These are phyloP conservation scores for Serendipita sp. DNA, from an alignment of 768 basidiomycete genomes.

Conservation along the genomic window DNA sequence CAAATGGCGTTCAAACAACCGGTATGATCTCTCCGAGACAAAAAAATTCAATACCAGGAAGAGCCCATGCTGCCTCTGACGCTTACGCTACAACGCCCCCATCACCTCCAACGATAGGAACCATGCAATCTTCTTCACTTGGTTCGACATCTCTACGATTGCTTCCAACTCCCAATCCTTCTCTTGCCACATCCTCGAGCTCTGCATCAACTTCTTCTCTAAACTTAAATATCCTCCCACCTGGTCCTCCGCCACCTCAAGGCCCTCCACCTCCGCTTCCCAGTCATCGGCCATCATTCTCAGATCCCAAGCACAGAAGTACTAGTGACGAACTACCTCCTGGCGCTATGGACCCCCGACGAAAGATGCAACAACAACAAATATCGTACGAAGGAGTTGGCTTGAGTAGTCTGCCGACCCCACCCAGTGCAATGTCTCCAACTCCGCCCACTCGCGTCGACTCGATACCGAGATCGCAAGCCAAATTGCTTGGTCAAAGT, in stretches of 20 bases:
- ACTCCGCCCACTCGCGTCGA: neutral
- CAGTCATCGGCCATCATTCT: neutral
- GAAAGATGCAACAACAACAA: conserved; percentile 1
- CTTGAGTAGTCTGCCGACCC: neutral
- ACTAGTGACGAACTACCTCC: neutral
- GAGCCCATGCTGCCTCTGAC: conserved; percentile 1
- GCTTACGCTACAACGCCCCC: neutral
- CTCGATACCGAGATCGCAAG: neutral
- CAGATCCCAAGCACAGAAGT: neutral
- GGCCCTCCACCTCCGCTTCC: neutral
- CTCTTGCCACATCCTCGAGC: neutral
- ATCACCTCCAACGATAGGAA: neutral
- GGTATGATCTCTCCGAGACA: neutral
- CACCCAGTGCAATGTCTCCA: neutral
- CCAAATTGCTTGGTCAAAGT: neutral
- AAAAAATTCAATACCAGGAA: neutral
- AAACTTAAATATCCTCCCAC: neutral
- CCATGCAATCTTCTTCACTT: neutral
- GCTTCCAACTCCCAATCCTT: neutral
- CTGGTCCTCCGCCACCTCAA: neutral
- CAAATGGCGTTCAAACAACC: neutral
- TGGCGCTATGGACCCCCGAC: neutral
- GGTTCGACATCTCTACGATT: neutral
- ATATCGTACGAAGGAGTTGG: neutral
- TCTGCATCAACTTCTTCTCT: neutral